Evolutionary conservation across 129 eudicot genomes (phyloP), one percentile per base, ranked within the genome.

Genomic region (Lactuca saligna): DNA sequence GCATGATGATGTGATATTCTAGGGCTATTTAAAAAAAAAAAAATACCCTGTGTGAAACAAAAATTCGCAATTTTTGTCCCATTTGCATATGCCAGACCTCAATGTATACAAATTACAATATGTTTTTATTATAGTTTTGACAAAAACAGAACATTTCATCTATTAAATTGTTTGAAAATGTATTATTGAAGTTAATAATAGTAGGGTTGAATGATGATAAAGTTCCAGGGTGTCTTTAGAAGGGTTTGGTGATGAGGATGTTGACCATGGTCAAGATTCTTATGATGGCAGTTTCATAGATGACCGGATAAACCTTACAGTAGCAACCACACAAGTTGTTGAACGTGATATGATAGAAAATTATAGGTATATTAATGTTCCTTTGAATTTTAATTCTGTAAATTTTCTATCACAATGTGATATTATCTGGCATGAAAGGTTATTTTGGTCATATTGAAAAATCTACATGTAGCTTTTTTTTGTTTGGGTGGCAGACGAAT

Each of bases 241-340:
- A 38, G 85, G 80, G 69, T 89, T 95, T 2, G 91, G 79, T 63
- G 96, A 91, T 54, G 96, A 93, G 67, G 87, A 80, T 37, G 77
- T 68, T 72, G 85, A 79, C 25, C 71, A 70, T 16, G 85, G 71
- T 17, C 61, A 72, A 55, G 69, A 80, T 79, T 82, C 90, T 14
- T 86, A 66, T 66, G 90, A 85, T 75, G 87, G 79, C 41, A 93
- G 92, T 74, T 93, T 93, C 80, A 93, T 93, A 68, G 95, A 93
- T 76, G 96, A 93, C 71, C 70, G 86, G 37, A 65, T 73, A 38
- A 70, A 84, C 72, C 80, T 85, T 41, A 84, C 98, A 8, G 53
- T 66, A 41, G 79, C 78, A 82, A 74, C 61, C 63, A 82, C 84
- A 50, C 91, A 83, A 54, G 75, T 67, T 33, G 51, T 73, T 74